phyloP scores from a whole-genome alignment of 2,329 filamentous ascomycete genomes.

The Thelonectria blattea region DNA sequence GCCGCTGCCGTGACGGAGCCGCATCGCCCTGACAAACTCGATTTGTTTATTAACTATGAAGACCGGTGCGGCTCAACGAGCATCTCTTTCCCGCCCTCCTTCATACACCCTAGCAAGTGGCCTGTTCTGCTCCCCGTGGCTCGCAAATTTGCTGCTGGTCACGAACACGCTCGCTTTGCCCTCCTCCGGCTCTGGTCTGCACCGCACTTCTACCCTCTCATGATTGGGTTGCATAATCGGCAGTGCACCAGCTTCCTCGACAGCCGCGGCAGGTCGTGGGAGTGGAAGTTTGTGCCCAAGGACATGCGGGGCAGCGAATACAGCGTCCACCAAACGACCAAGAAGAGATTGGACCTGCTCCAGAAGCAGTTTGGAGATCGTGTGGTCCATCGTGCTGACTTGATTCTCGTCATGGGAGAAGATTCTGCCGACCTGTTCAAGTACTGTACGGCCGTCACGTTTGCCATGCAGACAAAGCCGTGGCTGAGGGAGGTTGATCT shows the following conservation, averaged over 20 bases:
- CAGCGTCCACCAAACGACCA: conserved; percentile 24
- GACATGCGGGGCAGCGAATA: conserved; percentile 38
- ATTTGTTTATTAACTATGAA: conserved; percentile 40
- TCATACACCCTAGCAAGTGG: conserved; percentile 30
- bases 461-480: conserved; percentile 39
- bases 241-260: conserved; percentile 35
- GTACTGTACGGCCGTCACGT: conserved; percentile 32
- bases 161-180: conserved; percentile 33
- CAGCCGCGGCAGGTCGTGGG: conserved; percentile 33
- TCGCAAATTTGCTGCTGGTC: conserved; percentile 16
- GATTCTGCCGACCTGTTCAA: conserved; percentile 32
- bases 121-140: conserved; percentile 29
- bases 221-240: conserved; percentile 32
- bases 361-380: conserved; percentile 26
- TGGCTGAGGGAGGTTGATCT: conserved; percentile 39
- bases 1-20: conserved; percentile 32
- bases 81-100: conserved; percentile 26
- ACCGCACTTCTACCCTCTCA: conserved; percentile 40
- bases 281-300: conserved; percentile 39
- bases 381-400: conserved; percentile 31
- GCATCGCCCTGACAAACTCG: conserved; percentile 35
- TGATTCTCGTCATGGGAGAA: conserved; percentile 39
- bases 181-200: conserved; percentile 38
- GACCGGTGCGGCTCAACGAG: conserved; percentile 23
- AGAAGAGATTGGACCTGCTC: conserved; percentile 25